Evolutionary conservation across 2,329 filamentous ascomycete species (phyloP), one percentile per base, ranked within the genome.

Genomic region (Domatiomyces globalis): DNA sequence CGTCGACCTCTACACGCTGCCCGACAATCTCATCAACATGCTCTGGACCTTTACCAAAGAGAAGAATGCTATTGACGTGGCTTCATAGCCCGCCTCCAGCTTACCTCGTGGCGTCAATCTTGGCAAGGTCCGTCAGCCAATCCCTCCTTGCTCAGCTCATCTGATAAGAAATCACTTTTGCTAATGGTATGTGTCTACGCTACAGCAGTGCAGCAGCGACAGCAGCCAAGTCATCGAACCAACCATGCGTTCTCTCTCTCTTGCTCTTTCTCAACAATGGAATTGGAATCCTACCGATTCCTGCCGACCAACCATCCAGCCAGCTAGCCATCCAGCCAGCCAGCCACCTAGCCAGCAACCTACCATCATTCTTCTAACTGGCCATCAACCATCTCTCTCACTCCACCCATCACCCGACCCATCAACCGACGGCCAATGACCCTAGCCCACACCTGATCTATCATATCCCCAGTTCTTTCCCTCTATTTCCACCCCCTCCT

Each of bases 1-100:
- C 55, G 90, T 98, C 61, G 92, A 98, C 65, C 77, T 98, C 53
- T 96, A 95, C 72, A 96, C 92, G n/a, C 80, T 98, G 58, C 89
- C 92, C 1, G 92, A 96, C 59, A 71, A 73, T 25, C 76, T 96
- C 39, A 84, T 92, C 65, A 94, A 92, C 69, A 88, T 87, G 80
- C 81, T 98, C 54, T 96, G 90, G 90, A 90, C 95, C 55, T 94
- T 92, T 65, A 79, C 79, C 43, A 66, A 65, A 49, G 69, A 72
- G 47, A 72, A 71, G 58, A 55, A 56, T 45, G 53, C 53, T 42
- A 56, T 59, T 36, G 53, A 55, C 20, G 51, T 51, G 44, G 55
- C 58, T 49, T 52, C 55, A 50, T 60, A 55, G 52, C n/a, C 45
- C 44, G 45, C 15, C 7, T 43, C 20, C 20, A 27, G 20, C 22